A percentile compares a stretch with the other conserved stretches of the same genome.
These are phyloP conservation scores for Tetradesmus obliquus DNA, from an alignment of 139 green algal species.

Conservation along the genomic window DNA sequence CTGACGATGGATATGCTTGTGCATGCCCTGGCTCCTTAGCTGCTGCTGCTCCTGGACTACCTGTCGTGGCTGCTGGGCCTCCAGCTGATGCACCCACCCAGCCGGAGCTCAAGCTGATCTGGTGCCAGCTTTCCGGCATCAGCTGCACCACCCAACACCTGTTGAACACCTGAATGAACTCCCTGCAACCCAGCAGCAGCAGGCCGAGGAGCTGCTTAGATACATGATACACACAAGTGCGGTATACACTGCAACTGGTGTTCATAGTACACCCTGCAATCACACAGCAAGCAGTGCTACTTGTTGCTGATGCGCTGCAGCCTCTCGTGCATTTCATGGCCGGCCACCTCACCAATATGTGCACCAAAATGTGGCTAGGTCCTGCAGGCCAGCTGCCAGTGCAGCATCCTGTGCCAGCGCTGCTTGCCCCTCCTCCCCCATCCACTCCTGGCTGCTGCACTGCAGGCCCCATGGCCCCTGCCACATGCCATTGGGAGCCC, in stretches of 20 bases:
- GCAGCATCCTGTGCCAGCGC: background rate
- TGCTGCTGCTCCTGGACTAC: background rate
- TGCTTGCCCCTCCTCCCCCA: background rate
- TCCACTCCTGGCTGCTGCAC: slow-evolving; percentile 26
- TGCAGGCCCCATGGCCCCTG: slow-evolving; percentile 14
- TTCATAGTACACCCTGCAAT: background rate
- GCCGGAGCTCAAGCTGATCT: background rate
- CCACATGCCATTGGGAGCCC: slow-evolving; percentile 32
- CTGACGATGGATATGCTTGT: background rate
- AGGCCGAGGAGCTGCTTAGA: background rate
- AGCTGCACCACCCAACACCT: slow-evolving; percentile 9
- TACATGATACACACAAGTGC: too few relatives aligned
- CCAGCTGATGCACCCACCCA: slow-evolving; percentile 20
- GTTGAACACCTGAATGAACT: slow-evolving; percentile 31
- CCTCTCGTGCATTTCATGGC: background rate
- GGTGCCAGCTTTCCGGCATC: slow-evolving; percentile 7
- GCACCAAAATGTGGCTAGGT: slow-evolving; percentile 23
- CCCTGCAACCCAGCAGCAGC: slow-evolving; percentile 12
- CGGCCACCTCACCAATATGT: slow-evolving; percentile 6
- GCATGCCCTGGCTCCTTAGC: background rate
- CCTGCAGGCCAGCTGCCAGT: background rate
- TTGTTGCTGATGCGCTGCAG: too few relatives aligned
- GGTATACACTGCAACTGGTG: background rate
- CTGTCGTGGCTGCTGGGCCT: background rate
- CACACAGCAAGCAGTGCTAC: too few relatives aligned